phyloP scores from a whole-genome alignment of 2,329 filamentous ascomycete genomes.

The Ophiostoma australiae region DNA sequence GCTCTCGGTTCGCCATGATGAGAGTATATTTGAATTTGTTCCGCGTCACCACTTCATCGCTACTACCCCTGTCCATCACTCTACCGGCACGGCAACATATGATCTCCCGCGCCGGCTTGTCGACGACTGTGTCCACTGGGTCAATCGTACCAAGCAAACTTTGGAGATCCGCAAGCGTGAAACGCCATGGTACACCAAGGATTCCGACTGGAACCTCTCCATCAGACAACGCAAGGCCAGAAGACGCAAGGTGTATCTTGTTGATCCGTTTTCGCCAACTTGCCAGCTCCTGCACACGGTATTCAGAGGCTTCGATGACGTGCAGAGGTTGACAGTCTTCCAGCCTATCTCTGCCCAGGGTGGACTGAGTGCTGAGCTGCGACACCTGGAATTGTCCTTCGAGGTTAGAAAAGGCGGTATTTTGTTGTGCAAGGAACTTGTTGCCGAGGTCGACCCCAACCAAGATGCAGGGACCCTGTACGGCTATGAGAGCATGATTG shows the following conservation, averaged over 20 bases:
- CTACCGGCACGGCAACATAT: constrained; percentile 34
- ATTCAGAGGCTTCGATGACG: constrained; percentile 48
- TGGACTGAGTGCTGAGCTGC: constrained; percentile 45
- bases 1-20: not conserved
- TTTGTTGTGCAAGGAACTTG: constrained; percentile 47
- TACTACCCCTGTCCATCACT: not conserved
- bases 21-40: constrained; percentile 17
- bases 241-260: constrained; percentile 33
- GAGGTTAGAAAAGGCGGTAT: constrained; percentile 40
- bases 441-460: constrained; percentile 47
- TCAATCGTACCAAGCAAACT: constrained; percentile 40
- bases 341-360: constrained; percentile 36
- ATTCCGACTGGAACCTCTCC: constrained; percentile 36
- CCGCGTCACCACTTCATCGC: constrained; percentile 22
- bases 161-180: constrained; percentile 46
- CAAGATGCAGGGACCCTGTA: constrained; percentile 59
- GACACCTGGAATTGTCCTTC: constrained; percentile 51
- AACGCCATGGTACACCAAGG: constrained; percentile 30
- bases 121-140: constrained; percentile 55
- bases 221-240: constrained; percentile 28
- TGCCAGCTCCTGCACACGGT: constrained; percentile 40
- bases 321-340: constrained; percentile 41
- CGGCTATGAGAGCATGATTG: constrained; percentile 54
- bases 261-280: constrained; percentile 46
- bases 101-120: constrained; percentile 52